Percentiles rank a stretch among this genome's conserved stretches.
Conservation (phyloP, 1,284 basidiomycete genomes). For the Heliocybe sulcata region DNA sequence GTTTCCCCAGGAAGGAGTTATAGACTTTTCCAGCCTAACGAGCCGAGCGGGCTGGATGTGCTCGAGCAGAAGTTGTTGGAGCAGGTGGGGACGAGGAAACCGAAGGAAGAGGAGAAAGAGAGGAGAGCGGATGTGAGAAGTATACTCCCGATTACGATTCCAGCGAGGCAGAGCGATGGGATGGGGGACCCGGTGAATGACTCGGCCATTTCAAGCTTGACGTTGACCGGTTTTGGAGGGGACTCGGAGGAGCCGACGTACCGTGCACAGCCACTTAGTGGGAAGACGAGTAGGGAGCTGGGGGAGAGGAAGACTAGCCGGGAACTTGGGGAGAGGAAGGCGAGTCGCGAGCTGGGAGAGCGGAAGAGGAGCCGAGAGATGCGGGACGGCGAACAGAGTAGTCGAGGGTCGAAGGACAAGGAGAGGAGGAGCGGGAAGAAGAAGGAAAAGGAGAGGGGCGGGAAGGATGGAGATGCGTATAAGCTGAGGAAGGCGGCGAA, state of each 20-base stretch:
- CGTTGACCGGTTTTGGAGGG: conserved; percentile 32
- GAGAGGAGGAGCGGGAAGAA: conserved; percentile 8
- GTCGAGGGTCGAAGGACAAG: conserved; percentile 4
- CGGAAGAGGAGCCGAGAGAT: conserved; percentile 2
- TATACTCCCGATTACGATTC: conserved; percentile 41
- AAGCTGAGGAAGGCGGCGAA: conserved; percentile 46
- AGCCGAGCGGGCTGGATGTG: conserved; percentile 51
- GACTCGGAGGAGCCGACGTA: conserved; percentile 8
- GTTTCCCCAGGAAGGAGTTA: conserved; percentile 29
- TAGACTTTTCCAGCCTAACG: conserved; percentile 16
- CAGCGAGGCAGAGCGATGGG: conserved; percentile 16
- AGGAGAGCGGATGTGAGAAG: conserved; percentile 40
- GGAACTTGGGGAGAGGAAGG: conserved; percentile 11
- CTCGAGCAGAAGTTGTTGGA: conserved; percentile 53
- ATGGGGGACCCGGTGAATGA: conserved; percentile 49
- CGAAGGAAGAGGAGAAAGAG: conserved; percentile 20
- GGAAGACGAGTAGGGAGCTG: conserved; percentile 1
- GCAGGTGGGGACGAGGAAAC: conserved; percentile 61
- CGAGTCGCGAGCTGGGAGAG: conserved; percentile 5
- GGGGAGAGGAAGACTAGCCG: conserved; percentile 8
- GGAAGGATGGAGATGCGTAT: conserved; percentile 25
- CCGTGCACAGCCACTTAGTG: conserved; percentile 11
- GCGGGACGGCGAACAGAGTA: neutral
- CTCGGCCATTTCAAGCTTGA: conserved; percentile 69
- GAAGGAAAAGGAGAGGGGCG: conserved; percentile 9